Conservation (phyloP, 1,284 basidiomycete species). For the Cutaneotrichosporon sp. region DNA sequence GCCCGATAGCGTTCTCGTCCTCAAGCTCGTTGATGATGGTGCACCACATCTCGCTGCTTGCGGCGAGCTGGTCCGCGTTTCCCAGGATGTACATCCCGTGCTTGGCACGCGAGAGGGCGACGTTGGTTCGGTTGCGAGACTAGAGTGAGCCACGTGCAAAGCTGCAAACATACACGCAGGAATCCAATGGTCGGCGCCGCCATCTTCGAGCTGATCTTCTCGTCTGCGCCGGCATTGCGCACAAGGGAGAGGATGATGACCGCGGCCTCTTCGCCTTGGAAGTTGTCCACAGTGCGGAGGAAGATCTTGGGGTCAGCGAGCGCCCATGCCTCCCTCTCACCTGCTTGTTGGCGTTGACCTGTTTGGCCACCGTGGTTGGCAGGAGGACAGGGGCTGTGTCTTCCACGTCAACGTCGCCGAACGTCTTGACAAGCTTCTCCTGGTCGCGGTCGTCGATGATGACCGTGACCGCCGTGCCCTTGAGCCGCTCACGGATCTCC, state of each 20-base stretch:
- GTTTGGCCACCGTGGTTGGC: conserved; percentile 50
- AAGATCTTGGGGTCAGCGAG: conserved; percentile 57
- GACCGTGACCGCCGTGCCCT: conserved; percentile 60
- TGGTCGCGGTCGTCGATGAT: conserved; percentile 70
- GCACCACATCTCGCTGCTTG: conserved; percentile 60
- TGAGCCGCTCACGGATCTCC: conserved; percentile 60
- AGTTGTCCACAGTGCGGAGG: conserved; percentile 73
- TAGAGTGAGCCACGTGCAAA: conserved; percentile 8
- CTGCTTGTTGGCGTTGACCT: conserved; percentile 58
- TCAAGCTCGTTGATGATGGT: conserved; percentile 63
- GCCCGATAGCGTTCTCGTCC: conserved; percentile 57
- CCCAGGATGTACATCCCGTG: conserved; percentile 72
- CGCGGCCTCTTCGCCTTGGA: conserved; percentile 60
- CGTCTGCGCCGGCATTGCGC: conserved; percentile 49
- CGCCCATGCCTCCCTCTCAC: neutral
- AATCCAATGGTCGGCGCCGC: conserved; percentile 65
- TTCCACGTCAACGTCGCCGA: neutral
- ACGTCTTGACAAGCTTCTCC: conserved; percentile 55
- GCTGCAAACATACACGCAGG: conserved; percentile 58
- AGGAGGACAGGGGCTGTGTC: neutral
- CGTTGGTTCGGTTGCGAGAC: conserved; percentile 54
- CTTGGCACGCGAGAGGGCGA: conserved; percentile 71
- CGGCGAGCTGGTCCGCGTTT: conserved; percentile 56
- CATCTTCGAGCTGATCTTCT: neutral
- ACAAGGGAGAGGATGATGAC: conserved; percentile 71